Evolutionary conservation across 306 rosid genomes (phyloP).

Genomic region (Mimosa bimucronata): DNA sequence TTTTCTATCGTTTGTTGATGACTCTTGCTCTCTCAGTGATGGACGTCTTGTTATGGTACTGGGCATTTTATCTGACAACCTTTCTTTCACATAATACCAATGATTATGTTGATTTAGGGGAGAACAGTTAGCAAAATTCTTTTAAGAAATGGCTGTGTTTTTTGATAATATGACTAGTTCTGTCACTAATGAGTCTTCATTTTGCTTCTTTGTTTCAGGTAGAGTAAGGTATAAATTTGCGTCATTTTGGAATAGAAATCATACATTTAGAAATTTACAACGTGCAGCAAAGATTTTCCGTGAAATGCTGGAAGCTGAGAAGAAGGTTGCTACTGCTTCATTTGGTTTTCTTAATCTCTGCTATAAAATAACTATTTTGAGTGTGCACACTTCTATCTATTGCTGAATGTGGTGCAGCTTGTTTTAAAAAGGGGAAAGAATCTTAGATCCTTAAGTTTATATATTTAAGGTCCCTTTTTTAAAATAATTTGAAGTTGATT

Average conservation of each 20-base stretch:
- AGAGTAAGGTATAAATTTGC: slow-evolving; percentile 97
- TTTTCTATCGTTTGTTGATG: slow-evolving; percentile 26
- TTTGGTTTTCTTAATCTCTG: slow-evolving; percentile 28
- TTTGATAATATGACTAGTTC: slow-evolving; percentile 35
- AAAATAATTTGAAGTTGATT: not conserved
- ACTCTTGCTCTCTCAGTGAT: slow-evolving; percentile 19
- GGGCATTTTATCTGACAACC: slow-evolving; percentile 2
- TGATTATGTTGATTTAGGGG: slow-evolving; percentile 9
- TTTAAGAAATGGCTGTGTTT: slow-evolving; percentile 14
- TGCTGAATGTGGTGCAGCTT: slow-evolving; percentile 24
- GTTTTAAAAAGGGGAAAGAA: slow-evolving; percentile 6
- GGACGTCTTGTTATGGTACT: slow-evolving; percentile 18
- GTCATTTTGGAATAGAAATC: slow-evolving; percentile 99
- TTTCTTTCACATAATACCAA: slow-evolving; percentile 8
- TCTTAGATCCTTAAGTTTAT: not conserved
- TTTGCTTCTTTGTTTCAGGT: slow-evolving; percentile 67
- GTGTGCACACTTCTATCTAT: slow-evolving; percentile 1
- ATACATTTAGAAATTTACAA: slow-evolving; percentile 78
- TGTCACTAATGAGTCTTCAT: slow-evolving; percentile 27
- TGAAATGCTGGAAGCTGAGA: slow-evolving; percentile 87
- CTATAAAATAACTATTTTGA: not conserved
- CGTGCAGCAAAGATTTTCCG: slow-evolving; percentile 70
- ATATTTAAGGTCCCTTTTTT: not conserved
- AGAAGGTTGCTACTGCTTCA: slow-evolving; percentile 63
- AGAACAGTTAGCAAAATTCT: slow-evolving; percentile 4